Evolutionary conservation across 306 rosid genomes (phyloP), one percentile per base, ranked within the genome.

Genomic region (Purshia tridentata): DNA sequence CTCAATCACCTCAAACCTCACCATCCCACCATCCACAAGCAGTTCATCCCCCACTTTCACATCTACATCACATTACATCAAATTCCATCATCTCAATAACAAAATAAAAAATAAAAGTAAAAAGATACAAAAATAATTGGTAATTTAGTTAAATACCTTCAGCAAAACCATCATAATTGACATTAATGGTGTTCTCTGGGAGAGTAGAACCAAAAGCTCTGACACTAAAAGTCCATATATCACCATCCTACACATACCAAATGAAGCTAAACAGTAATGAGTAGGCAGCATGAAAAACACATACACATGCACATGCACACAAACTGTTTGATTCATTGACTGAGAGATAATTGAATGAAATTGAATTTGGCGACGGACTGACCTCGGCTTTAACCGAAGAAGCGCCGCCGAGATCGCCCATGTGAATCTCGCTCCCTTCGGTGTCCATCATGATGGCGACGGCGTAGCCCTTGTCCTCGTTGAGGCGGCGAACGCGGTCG

Each of bases 371-470:
- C 35, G 35, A 29, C 35, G 35, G 35, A 29, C 35, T 29, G 35
- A 92, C 98, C 85, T 95, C 99, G 14, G 99, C 97, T 84, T 90
- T 95, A 76, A 80, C 96, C 2, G 99, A 95, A 41, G 99, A 80
- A 70, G 97, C 83, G 23, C 98, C 99, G 40, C 96, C 97, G 60
- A 95, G 84, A 74, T 95, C 99, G 13, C 99, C 99, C 99, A 95
- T 95, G 62, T 95, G 99, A 81, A 95, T 95, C 84, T 95, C 99
- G 73, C 99, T 95, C 14, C 99, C 99, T 75, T 95, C 98, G 0
- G 99, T 95, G 49, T 95, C 99, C 99, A 95, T 95, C 99, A 95
- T 90, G 18, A 95, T 81, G 3, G 99, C 99, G 12, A 95, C 99
- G 9, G 99, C 99, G 37, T 83, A 95, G 0, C 99, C 99, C 58